These are phyloP conservation scores for Aquanectria penicillioides DNA, from an alignment of 2,329 filamentous ascomycete genomes.

Conservation along the genomic window DNA sequence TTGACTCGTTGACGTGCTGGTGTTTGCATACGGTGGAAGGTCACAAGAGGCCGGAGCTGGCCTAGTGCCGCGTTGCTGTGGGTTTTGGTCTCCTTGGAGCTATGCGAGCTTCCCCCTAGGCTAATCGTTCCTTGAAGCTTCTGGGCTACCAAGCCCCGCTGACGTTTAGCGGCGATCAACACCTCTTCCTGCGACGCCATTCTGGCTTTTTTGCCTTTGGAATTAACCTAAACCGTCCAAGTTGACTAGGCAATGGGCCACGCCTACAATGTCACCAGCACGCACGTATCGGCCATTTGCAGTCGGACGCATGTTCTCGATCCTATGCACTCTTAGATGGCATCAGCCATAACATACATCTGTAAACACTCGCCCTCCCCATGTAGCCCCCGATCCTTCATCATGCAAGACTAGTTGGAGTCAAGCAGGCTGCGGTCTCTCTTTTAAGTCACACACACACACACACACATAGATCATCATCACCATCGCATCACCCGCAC, in stretches of 20 bases:
- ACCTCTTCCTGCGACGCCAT: neutral
- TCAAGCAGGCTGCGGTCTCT: constrained; percentile 1
- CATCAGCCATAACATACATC: neutral
- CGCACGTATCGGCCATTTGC: too few relatives aligned
- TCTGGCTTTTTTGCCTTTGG: constrained; percentile 1
- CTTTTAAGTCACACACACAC: too few relatives aligned
- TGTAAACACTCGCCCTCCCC: neutral
- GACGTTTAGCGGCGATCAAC: constrained; percentile 6
- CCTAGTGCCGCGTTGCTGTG: neutral
- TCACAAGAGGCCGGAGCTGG: neutral
- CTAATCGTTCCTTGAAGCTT: neutral
- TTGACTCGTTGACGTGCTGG: neutral
- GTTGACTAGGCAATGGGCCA: neutral
- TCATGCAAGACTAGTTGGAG: neutral
- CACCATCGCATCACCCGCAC: neutral
- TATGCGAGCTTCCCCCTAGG: constrained; percentile 4
- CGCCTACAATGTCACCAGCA: too few relatives aligned
- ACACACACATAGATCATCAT: neutral
- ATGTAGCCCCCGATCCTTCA: neutral
- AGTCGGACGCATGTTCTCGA: too few relatives aligned
- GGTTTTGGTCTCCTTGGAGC: neutral
- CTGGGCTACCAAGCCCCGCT: neutral
- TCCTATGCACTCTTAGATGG: neutral
- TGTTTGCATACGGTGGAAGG: neutral
- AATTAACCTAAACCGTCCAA: constrained; percentile 4